phyloP scores from a whole-genome alignment of 2,329 filamentous ascomycete species.

The Apiospora hydei region DNA sequence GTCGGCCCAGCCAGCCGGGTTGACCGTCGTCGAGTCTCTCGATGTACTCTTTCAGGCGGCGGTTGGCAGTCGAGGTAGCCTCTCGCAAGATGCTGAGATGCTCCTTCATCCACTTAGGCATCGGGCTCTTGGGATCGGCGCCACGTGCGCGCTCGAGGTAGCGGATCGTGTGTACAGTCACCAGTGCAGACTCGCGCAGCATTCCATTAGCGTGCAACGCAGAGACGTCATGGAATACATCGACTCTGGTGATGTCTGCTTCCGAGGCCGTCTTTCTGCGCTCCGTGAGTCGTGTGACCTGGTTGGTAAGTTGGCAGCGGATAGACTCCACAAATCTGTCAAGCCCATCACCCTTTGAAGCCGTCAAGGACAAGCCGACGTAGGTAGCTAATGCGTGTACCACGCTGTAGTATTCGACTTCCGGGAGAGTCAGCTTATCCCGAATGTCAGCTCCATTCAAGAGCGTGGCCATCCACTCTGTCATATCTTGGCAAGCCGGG shows the following conservation, averaged over 20 bases:
- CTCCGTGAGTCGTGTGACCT: not conserved
- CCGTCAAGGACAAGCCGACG: not conserved
- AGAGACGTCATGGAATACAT: conserved; percentile 39
- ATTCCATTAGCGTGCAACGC: conserved; percentile 46
- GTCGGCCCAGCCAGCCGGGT: conserved; percentile 47
- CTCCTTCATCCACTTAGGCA: conserved; percentile 43
- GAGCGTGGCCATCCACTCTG: conserved; percentile 27
- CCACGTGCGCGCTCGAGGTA: conserved; percentile 38
- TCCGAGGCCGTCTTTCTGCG: not conserved
- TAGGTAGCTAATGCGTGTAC: conserved; percentile 1
- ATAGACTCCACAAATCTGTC: not conserved
- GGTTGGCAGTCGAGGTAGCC: conserved; percentile 35
- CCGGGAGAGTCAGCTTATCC: conserved; percentile 12
- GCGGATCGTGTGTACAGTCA: conserved; percentile 40
- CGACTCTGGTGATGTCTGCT: not conserved
- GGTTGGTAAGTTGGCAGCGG: not conserved
- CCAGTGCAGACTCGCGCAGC: conserved; percentile 47
- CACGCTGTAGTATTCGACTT: conserved; percentile 16
- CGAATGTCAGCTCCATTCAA: not conserved
- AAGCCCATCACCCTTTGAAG: not conserved
- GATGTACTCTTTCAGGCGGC: conserved; percentile 42
- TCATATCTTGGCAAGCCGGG: conserved; percentile 42
- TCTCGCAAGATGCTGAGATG: conserved; percentile 43
- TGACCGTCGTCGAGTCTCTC: conserved; percentile 41
- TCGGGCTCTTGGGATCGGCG: conserved; percentile 42